Evolutionary conservation across 1,284 basidiomycete species (phyloP), one percentile per base, ranked within the genome.

Genomic region (Ustilago shanxiensis): DNA sequence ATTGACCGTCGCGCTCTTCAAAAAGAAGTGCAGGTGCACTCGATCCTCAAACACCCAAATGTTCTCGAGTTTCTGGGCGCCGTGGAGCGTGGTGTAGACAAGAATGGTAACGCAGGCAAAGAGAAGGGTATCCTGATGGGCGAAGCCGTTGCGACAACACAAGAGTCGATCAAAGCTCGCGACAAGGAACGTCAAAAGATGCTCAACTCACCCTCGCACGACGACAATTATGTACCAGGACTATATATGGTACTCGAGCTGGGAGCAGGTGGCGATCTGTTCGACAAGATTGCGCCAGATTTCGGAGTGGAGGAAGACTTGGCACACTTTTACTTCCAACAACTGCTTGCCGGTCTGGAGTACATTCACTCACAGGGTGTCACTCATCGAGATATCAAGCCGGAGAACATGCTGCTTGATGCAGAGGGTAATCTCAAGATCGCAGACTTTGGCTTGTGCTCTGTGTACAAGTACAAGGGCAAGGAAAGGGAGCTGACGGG

Each of bases 231-330:
- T 47, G 81, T 86, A 6, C 83, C 83, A 3, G 84, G 93, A 0
- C 89, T 95, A 47, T 99, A 98, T 85, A 94, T 99, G 89, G 88
- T 98, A 28, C 88, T 99, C 75, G 96, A 98, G 86, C 88, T 96
- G 45, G 96, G 95, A 0, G 92, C 92, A 0, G 95, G 95, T 50
- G 96, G 97, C 0, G 96, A 99, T 86, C 87, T 99, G 45, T 99
- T 99, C 85, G 97, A 99, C 87, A 98, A 98, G 88, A 98, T 99
- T 70, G 83, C 85, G 2, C 95, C 95, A 4, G 94, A 98, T 80
- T 89, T 94, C 9, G 96, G 96, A 5, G 89, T 97, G 0, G 90
- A 91, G 33, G 93, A 95, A 70, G 93, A 97, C 45, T 88, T 96
- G 0, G 93, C 95, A 0, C 95, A 98, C 80, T 89, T 92, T 60